phyloP scores from a whole-genome alignment of 2,329 filamentous ascomycete genomes.

The Diplodia scrobiculata region DNA sequence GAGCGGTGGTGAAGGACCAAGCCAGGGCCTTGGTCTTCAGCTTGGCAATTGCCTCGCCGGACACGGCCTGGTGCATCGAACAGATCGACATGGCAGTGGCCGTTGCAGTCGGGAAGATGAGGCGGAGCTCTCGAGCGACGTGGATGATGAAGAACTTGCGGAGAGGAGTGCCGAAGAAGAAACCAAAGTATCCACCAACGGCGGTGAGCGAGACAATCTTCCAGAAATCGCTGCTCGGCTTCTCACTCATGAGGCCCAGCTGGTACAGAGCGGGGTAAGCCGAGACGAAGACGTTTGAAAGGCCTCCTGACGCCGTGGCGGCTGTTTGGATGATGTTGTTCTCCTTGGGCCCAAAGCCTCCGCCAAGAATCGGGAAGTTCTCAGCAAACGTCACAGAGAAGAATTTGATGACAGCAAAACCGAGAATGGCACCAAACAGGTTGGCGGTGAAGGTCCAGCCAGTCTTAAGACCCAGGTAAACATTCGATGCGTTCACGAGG shows the following conservation, averaged over 20 bases:
- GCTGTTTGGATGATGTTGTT: constrained; percentile 65
- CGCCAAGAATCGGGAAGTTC: constrained; percentile 57
- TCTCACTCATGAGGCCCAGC: constrained; percentile 53
- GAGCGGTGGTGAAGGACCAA: constrained; percentile 54
- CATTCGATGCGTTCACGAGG: constrained; percentile 63
- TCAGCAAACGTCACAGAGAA: constrained; percentile 54
- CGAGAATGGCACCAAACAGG: constrained; percentile 55
- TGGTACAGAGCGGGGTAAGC: constrained; percentile 64
- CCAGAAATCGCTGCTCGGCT: constrained; percentile 59
- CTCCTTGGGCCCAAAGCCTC: constrained; percentile 61
- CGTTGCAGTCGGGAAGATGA: constrained; percentile 63
- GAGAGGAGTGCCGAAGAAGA: constrained; percentile 56
- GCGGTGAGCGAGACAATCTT: constrained; percentile 63
- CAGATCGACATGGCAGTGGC: constrained; percentile 65
- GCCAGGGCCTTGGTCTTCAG: constrained; percentile 60
- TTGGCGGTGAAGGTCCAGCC: constrained; percentile 50
- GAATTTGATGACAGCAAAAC: constrained; percentile 61
- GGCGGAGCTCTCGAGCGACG: constrained; percentile 61
- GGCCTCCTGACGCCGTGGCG: constrained; percentile 62
- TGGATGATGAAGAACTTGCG: constrained; percentile 71
- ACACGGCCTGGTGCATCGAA: constrained; percentile 61
- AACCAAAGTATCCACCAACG: constrained; percentile 65
- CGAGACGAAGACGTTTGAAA: constrained; percentile 61
- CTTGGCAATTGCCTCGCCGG: constrained; percentile 56
- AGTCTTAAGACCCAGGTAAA: constrained; percentile 57